Conservation (phyloP, 148 eudicot species). For the Arbutus unedo region DNA sequence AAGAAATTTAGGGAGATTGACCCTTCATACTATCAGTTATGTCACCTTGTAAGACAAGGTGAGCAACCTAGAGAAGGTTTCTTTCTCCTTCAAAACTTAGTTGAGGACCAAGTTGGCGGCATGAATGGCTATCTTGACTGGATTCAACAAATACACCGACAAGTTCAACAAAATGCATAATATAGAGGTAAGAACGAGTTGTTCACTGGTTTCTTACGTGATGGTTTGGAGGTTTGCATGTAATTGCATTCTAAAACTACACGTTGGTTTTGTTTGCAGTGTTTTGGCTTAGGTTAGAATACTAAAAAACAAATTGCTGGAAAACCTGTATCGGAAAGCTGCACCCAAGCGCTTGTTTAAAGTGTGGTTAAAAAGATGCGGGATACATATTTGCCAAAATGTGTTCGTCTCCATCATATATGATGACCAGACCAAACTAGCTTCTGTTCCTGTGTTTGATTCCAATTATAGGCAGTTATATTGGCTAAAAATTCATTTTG, state of each 20-base stretch:
- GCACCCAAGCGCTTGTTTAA: constrained; percentile 9
- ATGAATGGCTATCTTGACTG: constrained; percentile 79
- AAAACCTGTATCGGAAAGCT: background rate
- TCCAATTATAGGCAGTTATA: background rate
- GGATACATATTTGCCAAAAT: background rate
- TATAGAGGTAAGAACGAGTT: constrained; percentile 35
- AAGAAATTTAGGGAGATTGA: constrained; percentile 59
- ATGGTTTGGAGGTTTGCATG: background rate
- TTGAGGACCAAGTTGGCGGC: constrained; percentile 86
- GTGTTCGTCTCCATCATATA: background rate
- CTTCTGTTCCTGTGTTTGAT: background rate
- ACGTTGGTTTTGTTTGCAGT: background rate
- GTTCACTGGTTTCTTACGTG: background rate
- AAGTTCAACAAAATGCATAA: constrained; percentile 77
- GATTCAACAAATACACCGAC: constrained; percentile 72
- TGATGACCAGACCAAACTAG: background rate
- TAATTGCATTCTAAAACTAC: background rate
- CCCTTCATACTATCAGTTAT: constrained; percentile 71
- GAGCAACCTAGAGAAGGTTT: constrained; percentile 95
- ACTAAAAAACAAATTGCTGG: background rate
- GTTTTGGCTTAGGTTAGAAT: background rate
- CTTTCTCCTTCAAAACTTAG: constrained; percentile 72
- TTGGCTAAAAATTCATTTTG: background rate
- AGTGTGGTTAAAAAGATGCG: constrained; percentile 1
- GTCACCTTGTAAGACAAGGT: constrained; percentile 90